phyloP scores from a whole-genome alignment of 2,329 filamentous ascomycete genomes.

The Xylariaceae sp. region DNA sequence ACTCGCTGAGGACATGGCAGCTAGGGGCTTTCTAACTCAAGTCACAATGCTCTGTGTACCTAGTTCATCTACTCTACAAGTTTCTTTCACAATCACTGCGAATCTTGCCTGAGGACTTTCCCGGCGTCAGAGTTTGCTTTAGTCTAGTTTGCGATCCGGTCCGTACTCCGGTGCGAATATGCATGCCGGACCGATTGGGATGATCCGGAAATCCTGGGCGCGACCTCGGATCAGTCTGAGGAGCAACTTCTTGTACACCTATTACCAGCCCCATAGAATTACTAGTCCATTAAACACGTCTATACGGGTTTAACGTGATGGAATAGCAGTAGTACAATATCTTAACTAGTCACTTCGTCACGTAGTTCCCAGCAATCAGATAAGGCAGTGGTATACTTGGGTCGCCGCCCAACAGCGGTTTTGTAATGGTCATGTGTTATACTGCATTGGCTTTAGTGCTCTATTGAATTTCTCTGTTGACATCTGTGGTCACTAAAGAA shows the following conservation, averaged over 20 bases:
- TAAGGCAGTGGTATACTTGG: background rate
- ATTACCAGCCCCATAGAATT: background rate
- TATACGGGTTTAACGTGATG: background rate
- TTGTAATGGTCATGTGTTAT: background rate
- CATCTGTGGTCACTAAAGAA: background rate
- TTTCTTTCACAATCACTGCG: background rate
- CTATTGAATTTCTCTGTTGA: background rate
- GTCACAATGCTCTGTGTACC: background rate
- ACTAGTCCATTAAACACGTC: background rate
- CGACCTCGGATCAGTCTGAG: too few species aligned
- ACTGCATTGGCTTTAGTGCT: background rate
- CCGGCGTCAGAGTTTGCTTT: background rate
- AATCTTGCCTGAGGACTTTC: background rate
- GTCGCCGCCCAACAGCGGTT: background rate
- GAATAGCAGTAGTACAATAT: background rate
- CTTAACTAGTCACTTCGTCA: background rate
- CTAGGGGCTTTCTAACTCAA: background rate
- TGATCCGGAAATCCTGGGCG: too few species aligned
- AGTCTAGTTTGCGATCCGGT: background rate
- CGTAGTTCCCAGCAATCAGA: background rate
- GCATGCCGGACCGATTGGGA: background rate
- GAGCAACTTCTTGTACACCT: background rate
- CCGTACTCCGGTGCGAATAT: background rate
- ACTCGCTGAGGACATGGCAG: background rate
- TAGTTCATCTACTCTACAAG: background rate